Evolutionary conservation across 129 eudicot genomes (phyloP).

Genomic region (Apium graveolens): DNA sequence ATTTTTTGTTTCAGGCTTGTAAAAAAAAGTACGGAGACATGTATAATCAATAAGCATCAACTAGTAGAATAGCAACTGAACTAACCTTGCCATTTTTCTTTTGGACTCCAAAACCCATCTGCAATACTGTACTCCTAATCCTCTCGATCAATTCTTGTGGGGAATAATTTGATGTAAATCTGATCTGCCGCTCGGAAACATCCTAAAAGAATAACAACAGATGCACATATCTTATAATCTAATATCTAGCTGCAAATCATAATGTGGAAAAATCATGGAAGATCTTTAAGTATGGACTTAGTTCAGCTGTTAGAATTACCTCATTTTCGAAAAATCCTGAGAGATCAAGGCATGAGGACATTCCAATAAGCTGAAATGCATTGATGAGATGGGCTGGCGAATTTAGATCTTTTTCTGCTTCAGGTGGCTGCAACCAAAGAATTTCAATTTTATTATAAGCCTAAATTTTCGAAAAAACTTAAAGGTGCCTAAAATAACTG

Average conservation of each 20-base stretch:
- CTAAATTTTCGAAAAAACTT: background rate
- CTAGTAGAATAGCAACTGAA: background rate
- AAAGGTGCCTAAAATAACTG: background rate
- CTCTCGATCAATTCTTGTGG: constrained; percentile 64
- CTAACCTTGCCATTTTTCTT: constrained; percentile 90
- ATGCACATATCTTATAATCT: background rate
- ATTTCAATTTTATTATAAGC: background rate
- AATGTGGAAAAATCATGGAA: background rate
- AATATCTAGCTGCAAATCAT: background rate
- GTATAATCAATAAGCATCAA: constrained; percentile 1
- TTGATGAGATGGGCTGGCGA: constrained; percentile 56
- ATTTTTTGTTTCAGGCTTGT: background rate
- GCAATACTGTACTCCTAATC: constrained; percentile 53
- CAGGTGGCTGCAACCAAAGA: constrained; percentile 36
- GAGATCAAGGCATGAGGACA: constrained; percentile 81
- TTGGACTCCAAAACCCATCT: constrained; percentile 82
- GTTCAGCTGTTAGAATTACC: constrained; percentile 24
- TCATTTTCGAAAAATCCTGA: constrained; percentile 95
- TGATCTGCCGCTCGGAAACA: constrained; percentile 84
- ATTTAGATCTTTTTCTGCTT: constrained; percentile 48
- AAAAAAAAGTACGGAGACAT: background rate
- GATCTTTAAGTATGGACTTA: background rate
- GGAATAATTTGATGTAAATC: constrained; percentile 74
- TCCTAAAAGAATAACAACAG: constrained; percentile 39
- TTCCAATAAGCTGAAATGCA: constrained; percentile 92